Base-by-base conservation (phyloP, 108 stramenopile species). In the Tribonema minus region DNA sequence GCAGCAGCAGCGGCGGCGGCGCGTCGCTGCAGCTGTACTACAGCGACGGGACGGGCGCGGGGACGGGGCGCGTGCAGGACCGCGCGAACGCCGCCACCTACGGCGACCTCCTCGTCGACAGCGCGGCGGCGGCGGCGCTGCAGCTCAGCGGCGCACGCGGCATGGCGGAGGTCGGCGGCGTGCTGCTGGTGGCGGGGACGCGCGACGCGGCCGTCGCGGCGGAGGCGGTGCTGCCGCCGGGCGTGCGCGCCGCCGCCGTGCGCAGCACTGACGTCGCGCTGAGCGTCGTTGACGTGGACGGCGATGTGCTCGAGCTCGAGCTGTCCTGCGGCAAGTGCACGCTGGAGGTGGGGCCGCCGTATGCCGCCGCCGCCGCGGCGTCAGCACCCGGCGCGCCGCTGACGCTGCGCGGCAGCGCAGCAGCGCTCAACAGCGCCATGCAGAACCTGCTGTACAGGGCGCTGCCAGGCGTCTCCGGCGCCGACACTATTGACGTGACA, bases 1-100 rank as follows among this genome's bases (percentile, higher is more conserved):
- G 36, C 34, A 6, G 29, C 5, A 3, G 33, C 58, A 81, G 81
- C 0, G 58, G 46, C 40, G 76, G 75, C 28, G 81, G 76, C 1
- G 33, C 30, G n/a, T n/a, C n/a, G n/a, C n/a, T n/a, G 15, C 81
- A 82, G 67, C 38, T 84, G 64, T 84, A 73, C 73, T 1, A 30
- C 4, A 54, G 80, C 32, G 80, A 84, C 69, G 83, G 83, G 34
- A 84, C 71, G 20, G 15, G 33, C 5, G 37, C 1, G 7, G 65
- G 74, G 30, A 84, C 83, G 2, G 26, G 33, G 30, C 80, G 75
- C 29, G 83, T n/a, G n/a, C n/a, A 76, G 82, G 61, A 29, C 7
- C 67, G 76, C 34, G 82, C 78, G 31, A 74, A 54, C 20, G 46
- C 20, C 46, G 46, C 15, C 72, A 85, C 82, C 15, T 34, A 35